Base-by-base conservation (phyloP, 139 green algal genomes). In the Asterochloris sp. region DNA sequence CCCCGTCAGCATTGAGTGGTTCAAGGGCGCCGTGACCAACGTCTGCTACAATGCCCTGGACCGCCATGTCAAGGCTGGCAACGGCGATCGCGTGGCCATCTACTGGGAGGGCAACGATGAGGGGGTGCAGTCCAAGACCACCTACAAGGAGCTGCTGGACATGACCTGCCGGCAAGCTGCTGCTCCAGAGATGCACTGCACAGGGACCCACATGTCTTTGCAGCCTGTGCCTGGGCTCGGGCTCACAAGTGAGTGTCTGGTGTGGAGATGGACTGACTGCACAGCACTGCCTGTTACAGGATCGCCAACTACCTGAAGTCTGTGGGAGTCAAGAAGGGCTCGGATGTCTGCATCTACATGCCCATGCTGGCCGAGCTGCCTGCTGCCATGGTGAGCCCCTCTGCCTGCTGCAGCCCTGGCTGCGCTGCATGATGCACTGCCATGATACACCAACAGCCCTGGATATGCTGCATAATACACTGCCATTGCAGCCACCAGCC, bases 351-450 rank as follows among this genome's bases (percentile, higher is more conserved):
- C 71, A 93, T 98, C 81, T 99, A 99, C 92, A 93, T 99, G 90
- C 96, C 96, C 74, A 99, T 99, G 96, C 81, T 98, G 21, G 83
- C 89, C 21, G 93, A 98, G 89, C 91, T 99, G 71, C 96, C 95
- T 24, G 92, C 93, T 54, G 89, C 92, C 47, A 97, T 98, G 94
- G 79, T 88, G 66, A 75, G 75, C 13, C 11, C 61, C 66, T 71
- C 19, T 71, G 19, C 17, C 21, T 71, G 66, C 66, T 26, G 17
- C 66, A 54, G 38, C 38, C 38, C 38, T 54, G 38, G 38, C 38
- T 54, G 38, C 6, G 38, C 38, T 54, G 38, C 38, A 2, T 54
- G 38, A 54, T 2, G 38, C 38, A 54, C 38, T 54, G 38, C 38
- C 38, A 10, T 54, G 2, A 6, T 10, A 54, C 38, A 2, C 38